Evolutionary conservation across 768 basidiomycete genomes (phyloP).

Genomic region (Rubroboletus pulcherrimus): DNA sequence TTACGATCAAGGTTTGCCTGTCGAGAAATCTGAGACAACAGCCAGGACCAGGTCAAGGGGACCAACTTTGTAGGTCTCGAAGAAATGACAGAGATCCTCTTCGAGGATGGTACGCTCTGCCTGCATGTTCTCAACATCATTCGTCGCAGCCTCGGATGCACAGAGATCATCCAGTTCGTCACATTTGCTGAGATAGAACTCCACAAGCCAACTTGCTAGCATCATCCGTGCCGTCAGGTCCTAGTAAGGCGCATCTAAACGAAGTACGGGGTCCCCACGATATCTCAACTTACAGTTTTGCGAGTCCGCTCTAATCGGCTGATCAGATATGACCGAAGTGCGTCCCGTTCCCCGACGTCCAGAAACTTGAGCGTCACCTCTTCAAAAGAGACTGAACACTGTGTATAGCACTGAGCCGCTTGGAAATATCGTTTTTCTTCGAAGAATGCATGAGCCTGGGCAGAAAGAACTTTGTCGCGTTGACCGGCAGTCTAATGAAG

Average conservation of each 20-base stretch:
- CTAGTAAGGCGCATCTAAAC: conserved; percentile 37
- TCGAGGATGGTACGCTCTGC: conserved; percentile 80
- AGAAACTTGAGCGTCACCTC: conserved; percentile 88
- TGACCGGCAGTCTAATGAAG: conserved; percentile 75
- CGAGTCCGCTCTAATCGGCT: conserved; percentile 81
- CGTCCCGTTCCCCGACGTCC: conserved; percentile 86
- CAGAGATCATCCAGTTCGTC: conserved; percentile 94
- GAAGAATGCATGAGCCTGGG: conserved; percentile 81
- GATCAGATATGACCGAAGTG: conserved; percentile 84
- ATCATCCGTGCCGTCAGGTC: conserved; percentile 94
- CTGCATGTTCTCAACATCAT: conserved; percentile 81
- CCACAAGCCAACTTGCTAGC: conserved; percentile 97
- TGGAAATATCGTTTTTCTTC: conserved; percentile 79
- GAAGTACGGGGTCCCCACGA: neutral
- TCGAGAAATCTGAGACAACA: neutral
- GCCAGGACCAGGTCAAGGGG: neutral
- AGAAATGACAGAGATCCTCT: conserved; percentile 90
- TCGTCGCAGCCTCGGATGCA: conserved; percentile 77
- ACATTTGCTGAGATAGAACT: conserved; percentile 95
- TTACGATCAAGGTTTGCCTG: conserved; percentile 80
- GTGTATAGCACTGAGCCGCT: conserved; percentile 89
- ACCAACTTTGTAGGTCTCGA: conserved; percentile 87
- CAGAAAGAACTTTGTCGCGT: conserved; percentile 75
- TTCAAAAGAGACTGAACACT: conserved; percentile 84
- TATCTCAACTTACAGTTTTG: conserved; percentile 58